Conservation (phyloP, 2,329 filamentous ascomycete genomes). For the Trichophyton simii region DNA sequence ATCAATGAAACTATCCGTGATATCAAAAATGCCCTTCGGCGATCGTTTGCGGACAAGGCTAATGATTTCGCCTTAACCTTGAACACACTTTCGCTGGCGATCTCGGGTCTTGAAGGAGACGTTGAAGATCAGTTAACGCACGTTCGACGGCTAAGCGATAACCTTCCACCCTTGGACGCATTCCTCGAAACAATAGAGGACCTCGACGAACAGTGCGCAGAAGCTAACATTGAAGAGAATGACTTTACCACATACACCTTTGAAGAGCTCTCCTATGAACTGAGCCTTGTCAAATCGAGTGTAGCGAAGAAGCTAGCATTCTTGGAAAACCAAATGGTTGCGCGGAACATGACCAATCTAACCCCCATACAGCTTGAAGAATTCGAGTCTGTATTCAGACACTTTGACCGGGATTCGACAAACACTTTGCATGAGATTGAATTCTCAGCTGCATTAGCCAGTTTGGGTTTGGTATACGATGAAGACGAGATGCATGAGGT, state of each 20-base stretch:
- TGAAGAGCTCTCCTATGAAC: slow-evolving; percentile 88
- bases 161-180: slow-evolving; percentile 74
- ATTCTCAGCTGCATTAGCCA: slow-evolving; percentile 91
- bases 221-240: slow-evolving; percentile 98
- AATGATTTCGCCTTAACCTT: slow-evolving; percentile 94
- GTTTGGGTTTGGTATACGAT: slow-evolving; percentile 86
- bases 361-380: slow-evolving; percentile 97
- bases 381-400: slow-evolving; percentile 94
- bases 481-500: slow-evolving; percentile 97
- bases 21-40: slow-evolving; percentile 90
- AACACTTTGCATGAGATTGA: slow-evolving; percentile 88
- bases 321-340: slow-evolving; percentile 96
- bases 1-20: slow-evolving; percentile 98
- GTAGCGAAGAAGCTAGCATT: slow-evolving; percentile 95
- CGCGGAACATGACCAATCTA: slow-evolving; percentile 95
- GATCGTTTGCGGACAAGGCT: slow-evolving; percentile 91
- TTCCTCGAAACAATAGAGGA: slow-evolving; percentile 79
- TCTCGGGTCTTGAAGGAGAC: slow-evolving; percentile 93
- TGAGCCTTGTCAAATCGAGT: slow-evolving; percentile 78
- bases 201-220: slow-evolving; percentile 76
- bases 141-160: slow-evolving; percentile 72
- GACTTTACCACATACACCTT: slow-evolving; percentile 99
- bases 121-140: slow-evolving; percentile 88
- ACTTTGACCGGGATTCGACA: slow-evolving; percentile 87
- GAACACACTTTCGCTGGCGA: slow-evolving; percentile 86